Base-by-base conservation (phyloP, 352 stramenopile species). In the Phytophthora hybrid region DNA sequence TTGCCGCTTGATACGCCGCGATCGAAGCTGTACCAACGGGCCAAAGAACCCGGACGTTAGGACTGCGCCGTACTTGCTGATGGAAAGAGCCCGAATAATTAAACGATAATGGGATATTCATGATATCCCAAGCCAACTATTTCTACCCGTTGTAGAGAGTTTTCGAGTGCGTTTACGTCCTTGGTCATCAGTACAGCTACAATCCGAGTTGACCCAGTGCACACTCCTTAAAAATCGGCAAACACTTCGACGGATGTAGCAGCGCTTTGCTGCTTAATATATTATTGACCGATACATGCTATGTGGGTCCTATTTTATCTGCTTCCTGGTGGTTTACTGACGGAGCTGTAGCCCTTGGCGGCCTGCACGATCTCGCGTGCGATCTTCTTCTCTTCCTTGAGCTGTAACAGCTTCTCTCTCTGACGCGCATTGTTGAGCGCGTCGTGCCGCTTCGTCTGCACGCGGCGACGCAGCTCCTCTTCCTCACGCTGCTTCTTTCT, bases 341-440 rank as follows among this genome's bases (percentile, higher is more conserved):
- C 69, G 8, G 80, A 83, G 26, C 63, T 66, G 59, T 91, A 93
- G 21, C 87, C 84, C 66, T 90, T 88, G 19, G 85, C 79, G 2
- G 88, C 88, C 49, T 93, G 78, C n/a, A 96, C 74, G 66, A 98
- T 97, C 74, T 97, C 89, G 31, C 87, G 79, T 29, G 88, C 88
- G 51, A 97, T 93, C 65, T 85, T 92, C 63, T 93, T 90, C 63
- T 98, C 92, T 58, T 97, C 90, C 63, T 97, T 97, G 58, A 97
- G 85, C 64, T 95, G 86, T 61, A 88, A 53, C 51, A 98, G 71
- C 64, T 91, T 93, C 60, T 98, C 93, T 66, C 82, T 77, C 56
- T 94, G 90, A 13, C 86, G 77, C 0, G 85, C 86, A n/a, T 94
- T 73, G 31, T 97, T 87, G 3, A 98, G 81, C 6, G 90, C 88